These are phyloP conservation scores for Aspergillus mulundensis DNA, from an alignment of 495 filamentous ascomycete species.

Conservation along the genomic window DNA sequence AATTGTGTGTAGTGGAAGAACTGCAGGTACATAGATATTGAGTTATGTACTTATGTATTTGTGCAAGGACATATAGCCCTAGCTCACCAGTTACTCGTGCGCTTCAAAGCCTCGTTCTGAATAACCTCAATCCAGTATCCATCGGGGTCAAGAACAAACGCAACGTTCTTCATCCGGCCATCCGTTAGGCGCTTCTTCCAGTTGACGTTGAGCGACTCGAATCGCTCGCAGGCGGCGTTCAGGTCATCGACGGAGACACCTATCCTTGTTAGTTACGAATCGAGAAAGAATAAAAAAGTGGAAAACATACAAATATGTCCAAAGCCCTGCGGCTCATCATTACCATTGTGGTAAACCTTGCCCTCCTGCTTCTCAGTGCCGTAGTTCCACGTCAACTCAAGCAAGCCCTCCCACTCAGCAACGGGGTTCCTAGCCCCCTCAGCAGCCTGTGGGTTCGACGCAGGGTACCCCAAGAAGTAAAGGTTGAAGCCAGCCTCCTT, in stretches of 20 bases:
- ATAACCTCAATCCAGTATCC: slow-evolving; percentile 90
- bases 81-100: slow-evolving; percentile 41
- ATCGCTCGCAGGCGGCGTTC: slow-evolving; percentile 75
- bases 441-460: slow-evolving; percentile 40
- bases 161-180: slow-evolving; percentile 90
- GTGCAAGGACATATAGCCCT: neutral
- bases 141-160: slow-evolving; percentile 90
- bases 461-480: slow-evolving; percentile 84
- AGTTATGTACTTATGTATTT: neutral
- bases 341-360: slow-evolving; percentile 90
- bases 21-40: neutral
- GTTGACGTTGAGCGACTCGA: slow-evolving; percentile 74
- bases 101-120: slow-evolving; percentile 59
- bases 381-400: slow-evolving; percentile 96
- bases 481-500: slow-evolving; percentile 73
- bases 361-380: slow-evolving; percentile 86
- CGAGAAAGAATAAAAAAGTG: neutral
- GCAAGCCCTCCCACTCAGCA: slow-evolving; percentile 70
- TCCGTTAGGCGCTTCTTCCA: slow-evolving; percentile 96
- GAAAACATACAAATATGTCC: slow-evolving; percentile 80
- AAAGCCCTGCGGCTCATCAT: slow-evolving; percentile 87
- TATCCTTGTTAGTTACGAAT: slow-evolving; percentile 15
- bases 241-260: slow-evolving; percentile 87
- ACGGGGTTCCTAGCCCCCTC: slow-evolving; percentile 53
- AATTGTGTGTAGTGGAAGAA: no score